These are phyloP conservation scores for Heimioporus retisporus DNA, from an alignment of 1,284 basidiomycete species.

Conservation along the genomic window DNA sequence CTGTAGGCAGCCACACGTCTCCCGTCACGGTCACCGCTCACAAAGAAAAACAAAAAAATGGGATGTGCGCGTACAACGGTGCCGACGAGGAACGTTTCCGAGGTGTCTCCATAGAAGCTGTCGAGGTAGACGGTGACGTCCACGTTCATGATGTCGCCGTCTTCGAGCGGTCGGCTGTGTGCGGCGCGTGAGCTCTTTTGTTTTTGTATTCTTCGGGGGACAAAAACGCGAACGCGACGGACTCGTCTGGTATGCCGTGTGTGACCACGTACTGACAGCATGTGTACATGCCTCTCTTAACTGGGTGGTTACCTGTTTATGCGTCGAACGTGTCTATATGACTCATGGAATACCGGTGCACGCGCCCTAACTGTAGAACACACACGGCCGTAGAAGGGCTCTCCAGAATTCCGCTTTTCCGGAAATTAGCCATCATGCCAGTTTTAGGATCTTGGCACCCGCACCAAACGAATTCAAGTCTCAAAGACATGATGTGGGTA, in stretches of 20 bases:
- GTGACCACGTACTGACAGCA: slow-evolving; percentile 57
- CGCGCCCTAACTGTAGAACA: no score
- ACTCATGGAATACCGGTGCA: no score
- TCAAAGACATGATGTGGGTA: no score
- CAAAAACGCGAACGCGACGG: slow-evolving; percentile 38
- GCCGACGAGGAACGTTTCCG: slow-evolving; percentile 83
- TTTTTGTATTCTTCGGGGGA: no score
- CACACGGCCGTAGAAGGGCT: no score
- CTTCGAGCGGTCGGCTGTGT: slow-evolving; percentile 77
- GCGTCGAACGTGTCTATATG: no score
- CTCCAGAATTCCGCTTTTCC: slow-evolving; percentile 40
- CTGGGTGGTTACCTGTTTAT: no score
- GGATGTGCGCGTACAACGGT: slow-evolving; percentile 62
- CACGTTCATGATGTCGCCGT: slow-evolving; percentile 88
- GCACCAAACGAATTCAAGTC: no score
- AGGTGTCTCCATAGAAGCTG: slow-evolving; percentile 91
- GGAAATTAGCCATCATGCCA: no score
- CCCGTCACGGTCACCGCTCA: background rate
- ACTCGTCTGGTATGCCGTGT: slow-evolving; percentile 93
- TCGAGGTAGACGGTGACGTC: slow-evolving; percentile 86
- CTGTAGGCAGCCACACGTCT: slow-evolving; percentile 46
- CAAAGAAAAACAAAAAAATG: background rate
- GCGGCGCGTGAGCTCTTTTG: no score
- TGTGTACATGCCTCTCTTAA: no score
- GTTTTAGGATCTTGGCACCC: no score